Conservation (phyloP, 371 early-diverging fungal genomes). For the Mortierella sp. region DNA sequence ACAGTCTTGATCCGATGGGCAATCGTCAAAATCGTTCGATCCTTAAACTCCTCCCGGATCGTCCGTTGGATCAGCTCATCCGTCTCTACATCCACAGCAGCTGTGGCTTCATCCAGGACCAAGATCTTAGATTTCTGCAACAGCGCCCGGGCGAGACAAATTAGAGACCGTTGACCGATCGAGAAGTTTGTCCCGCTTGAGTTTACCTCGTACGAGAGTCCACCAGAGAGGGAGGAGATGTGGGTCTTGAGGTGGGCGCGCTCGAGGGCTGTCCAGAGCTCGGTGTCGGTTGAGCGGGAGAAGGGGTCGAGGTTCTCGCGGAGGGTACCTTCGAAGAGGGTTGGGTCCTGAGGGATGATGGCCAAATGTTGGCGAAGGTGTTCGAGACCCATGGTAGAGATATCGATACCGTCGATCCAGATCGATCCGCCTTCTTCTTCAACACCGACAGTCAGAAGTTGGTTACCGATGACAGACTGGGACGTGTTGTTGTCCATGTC, state of each 20-base stretch:
- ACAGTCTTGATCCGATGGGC: constrained; percentile 77
- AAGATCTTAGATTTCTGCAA: constrained; percentile 87
- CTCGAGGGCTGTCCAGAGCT: constrained; percentile 73
- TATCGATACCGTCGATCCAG: constrained; percentile 73
- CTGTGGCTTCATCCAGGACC: constrained; percentile 96
- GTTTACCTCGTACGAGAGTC: constrained; percentile 59
- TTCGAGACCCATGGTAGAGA: constrained; percentile 66
- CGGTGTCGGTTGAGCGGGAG: constrained; percentile 62
- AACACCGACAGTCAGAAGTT: constrained; percentile 38
- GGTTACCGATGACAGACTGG: neutral
- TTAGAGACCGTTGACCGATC: constrained; percentile 77
- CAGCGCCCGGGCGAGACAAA: constrained; percentile 73
- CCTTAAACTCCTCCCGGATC: constrained; percentile 76
- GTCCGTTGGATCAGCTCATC: constrained; percentile 92
- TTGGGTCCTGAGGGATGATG: constrained; percentile 79
- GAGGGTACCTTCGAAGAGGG: constrained; percentile 70
- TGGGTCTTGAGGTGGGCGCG: constrained; percentile 56
- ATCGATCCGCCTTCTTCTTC: constrained; percentile 72
- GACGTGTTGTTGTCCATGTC: neutral
- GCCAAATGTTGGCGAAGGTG: constrained; percentile 71
- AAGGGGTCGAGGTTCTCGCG: constrained; percentile 76
- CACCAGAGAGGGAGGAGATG: constrained; percentile 22
- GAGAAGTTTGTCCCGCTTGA: constrained; percentile 71
- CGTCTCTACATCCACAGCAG: constrained; percentile 88
- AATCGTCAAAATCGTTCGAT: constrained; percentile 74